A percentile compares a stretch with the other conserved stretches of the same genome.
phyloP scores from a whole-genome alignment of 257 asterid genomes.

The Solanum chaucha region DNA sequence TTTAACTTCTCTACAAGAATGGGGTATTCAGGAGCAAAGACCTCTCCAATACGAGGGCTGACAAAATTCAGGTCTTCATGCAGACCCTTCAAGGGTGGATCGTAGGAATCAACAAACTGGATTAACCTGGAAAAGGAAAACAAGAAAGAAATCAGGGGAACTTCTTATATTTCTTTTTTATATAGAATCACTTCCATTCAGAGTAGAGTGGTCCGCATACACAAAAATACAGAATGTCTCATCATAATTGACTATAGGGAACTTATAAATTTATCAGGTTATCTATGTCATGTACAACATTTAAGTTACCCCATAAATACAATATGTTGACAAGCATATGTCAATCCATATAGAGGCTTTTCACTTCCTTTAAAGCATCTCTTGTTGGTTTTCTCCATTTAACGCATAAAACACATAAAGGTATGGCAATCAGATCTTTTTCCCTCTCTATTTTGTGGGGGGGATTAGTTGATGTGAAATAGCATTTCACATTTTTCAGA shows the following conservation, averaged over 20 bases:
- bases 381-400: neutral
- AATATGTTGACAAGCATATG: neutral
- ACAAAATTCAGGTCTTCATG: slow-evolving; percentile 98
- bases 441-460: neutral
- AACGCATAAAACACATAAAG: neutral
- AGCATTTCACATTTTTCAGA: neutral
- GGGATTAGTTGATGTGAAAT: neutral
- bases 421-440: neutral
- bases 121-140: slow-evolving; percentile 53
- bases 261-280: neutral
- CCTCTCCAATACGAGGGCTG: slow-evolving; percentile 99
- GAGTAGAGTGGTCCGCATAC: neutral
- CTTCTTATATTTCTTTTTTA: slow-evolving; percentile 5
- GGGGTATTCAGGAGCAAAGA: slow-evolving; percentile 4
- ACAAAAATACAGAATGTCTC: neutral
- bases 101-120: slow-evolving; percentile 90
- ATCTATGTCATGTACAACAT: neutral
- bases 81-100: slow-evolving; percentile 95
- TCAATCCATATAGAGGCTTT: neutral
- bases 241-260: neutral
- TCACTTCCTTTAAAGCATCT: neutral
- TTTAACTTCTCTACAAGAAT: neutral
- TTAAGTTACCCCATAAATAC: neutral
- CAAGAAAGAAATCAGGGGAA: slow-evolving; percentile 6
- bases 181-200: neutral